Evolutionary conservation across 768 basidiomycete genomes (phyloP).

Genomic region (Paxillus ammoniavirescens): DNA sequence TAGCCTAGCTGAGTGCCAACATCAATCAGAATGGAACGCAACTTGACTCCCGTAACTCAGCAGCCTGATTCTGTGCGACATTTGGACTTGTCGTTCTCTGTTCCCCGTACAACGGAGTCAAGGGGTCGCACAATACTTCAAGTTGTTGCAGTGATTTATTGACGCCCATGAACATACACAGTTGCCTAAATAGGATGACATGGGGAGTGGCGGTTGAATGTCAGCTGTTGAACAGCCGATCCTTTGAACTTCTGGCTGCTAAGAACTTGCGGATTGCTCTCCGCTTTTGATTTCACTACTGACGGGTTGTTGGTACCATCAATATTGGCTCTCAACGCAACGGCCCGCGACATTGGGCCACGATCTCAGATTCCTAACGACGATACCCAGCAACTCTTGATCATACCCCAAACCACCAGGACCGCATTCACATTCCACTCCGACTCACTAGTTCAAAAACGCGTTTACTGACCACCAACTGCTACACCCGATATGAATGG

Average conservation of each 20-base stretch:
- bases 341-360: constrained; percentile 3
- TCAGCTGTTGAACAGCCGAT: neutral
- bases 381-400: constrained; percentile 8
- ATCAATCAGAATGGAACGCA: neutral
- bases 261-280: too few species aligned
- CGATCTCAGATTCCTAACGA: neutral
- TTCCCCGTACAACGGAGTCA: neutral
- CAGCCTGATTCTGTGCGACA: neutral
- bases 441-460: constrained; percentile 4
- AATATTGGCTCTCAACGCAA: neutral
- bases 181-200: constrained; percentile 12
- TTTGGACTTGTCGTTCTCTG: neutral
- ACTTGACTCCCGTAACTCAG: neutral
- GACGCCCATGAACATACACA: neutral
- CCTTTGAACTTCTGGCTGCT: neutral
- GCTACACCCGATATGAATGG: constrained; percentile 41
- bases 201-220: constrained; percentile 1
- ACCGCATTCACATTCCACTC: constrained; percentile 1
- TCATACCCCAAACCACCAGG: constrained; percentile 2
- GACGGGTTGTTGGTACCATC: neutral
- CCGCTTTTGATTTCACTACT: neutral
- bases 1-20: neutral
- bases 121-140: neutral
- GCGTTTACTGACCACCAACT: constrained; percentile 9
- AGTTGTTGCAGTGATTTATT: neutral